Evolutionary conservation across 805 yeast species (phyloP), one percentile per base, ranked within the genome.

Genomic region (Candida bentonensis): DNA sequence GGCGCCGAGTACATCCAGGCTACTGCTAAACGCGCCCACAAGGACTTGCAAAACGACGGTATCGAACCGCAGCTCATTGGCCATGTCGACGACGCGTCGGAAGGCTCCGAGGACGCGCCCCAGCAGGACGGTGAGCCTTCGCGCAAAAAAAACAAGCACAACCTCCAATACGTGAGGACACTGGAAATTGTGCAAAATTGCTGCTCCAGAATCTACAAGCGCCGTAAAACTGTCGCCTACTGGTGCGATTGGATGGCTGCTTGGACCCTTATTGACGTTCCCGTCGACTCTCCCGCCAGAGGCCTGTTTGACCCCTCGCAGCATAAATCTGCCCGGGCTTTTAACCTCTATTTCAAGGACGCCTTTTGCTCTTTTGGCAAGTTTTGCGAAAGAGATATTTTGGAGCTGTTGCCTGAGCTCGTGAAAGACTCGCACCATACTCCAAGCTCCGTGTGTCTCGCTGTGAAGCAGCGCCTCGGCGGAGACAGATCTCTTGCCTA

Each of bases 171-270:
- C 36, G 17, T 30, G 17, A 13, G 17, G 17, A 30, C 11, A 17
- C 36, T 30, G 20, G 36, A 9, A 11, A 5, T 9, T 5, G 36
- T 30, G 36, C 7, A 9, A 13, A 9, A 11, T 5, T 30, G 36
- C 36, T 30, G 36, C 17, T 11, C 17, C 7, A 11, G 36, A 4
- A 30, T 30, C 20, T 30, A 30, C 36, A 30, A 30, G 36, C 13
- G 36, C 7, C 36, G 36, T 30, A 30, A 30, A n/a, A 30, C 7
- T 17, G 17, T 5, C 7, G 17, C n/a, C 7, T 17, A 13, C 17
- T 30, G 36, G 36, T 30, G 36, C 36, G 36, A 30, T 17, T 30
- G 36, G 36, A 9, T 30, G 36, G 36, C 36, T 13, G 36, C 17
- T 11, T 30, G 36, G 36, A 30, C 36, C 5, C 36, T 30, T 11